These are phyloP conservation scores for Sarcodon aspratus DNA, from an alignment of 768 basidiomycete species.

Conservation along the genomic window DNA sequence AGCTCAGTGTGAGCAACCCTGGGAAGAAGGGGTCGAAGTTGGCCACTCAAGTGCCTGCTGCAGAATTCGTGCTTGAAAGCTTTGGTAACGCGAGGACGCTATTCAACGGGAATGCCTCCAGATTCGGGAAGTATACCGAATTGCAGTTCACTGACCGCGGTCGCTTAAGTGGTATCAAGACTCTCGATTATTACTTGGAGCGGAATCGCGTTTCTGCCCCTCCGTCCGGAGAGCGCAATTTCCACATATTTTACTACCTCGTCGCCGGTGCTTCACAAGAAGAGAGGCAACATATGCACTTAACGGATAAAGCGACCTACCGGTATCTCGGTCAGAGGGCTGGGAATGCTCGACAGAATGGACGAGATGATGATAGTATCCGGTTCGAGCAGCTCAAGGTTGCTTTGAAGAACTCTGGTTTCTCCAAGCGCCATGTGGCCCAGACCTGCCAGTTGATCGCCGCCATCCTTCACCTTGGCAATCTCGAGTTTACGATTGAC, in stretches of 20 bases:
- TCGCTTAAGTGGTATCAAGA: conserved; percentile 81
- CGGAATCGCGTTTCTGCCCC: conserved; percentile 80
- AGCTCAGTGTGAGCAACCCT: conserved; percentile 76
- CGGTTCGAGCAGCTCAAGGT: conserved; percentile 92
- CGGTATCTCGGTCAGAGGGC: conserved; percentile 73
- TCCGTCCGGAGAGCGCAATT: conserved; percentile 89
- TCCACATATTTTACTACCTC: conserved; percentile 97
- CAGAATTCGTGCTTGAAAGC: conserved; percentile 90
- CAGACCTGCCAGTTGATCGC: conserved; percentile 93
- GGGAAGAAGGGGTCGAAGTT: conserved; percentile 95
- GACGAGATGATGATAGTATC: conserved; percentile 69
- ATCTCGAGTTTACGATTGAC: conserved; percentile 86
- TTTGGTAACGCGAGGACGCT: conserved; percentile 91
- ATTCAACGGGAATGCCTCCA: conserved; percentile 90
- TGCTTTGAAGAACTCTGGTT: conserved; percentile 85
- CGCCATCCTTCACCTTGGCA: conserved; percentile 92
- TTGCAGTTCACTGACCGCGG: conserved; percentile 93
- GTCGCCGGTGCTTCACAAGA: conserved; percentile 83
- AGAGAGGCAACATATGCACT: conserved; percentile 79
- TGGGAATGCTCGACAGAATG: conserved; percentile 27
- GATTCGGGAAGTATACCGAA: conserved; percentile 97
- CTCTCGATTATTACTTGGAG: conserved; percentile 94
- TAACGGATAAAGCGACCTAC: conserved; percentile 72
- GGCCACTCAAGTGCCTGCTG: conserved; percentile 74
- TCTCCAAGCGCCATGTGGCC: conserved; percentile 91